A percentile compares a stretch with the other conserved stretches of the same genome.
phyloP scores from a whole-genome alignment of 176 grass and related monocot species.

The Aegilops sharonensis region DNA sequence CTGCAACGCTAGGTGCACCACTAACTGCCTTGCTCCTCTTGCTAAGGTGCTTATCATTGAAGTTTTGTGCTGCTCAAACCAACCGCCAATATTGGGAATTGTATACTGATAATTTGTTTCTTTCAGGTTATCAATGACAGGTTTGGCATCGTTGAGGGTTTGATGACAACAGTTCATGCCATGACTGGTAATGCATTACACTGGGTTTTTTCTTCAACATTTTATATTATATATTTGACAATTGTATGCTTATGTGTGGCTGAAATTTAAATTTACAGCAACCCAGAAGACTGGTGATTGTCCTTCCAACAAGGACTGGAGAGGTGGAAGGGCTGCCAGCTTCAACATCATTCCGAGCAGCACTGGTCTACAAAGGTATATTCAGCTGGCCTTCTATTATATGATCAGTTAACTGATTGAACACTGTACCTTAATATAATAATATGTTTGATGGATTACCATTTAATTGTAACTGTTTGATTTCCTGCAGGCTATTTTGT shows the following conservation, averaged over 20 bases:
- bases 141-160: slow-evolving; percentile 77
- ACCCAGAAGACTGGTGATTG: slow-evolving; percentile 89
- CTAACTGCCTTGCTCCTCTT: slow-evolving; percentile 81
- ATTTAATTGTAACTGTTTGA: too few relatives aligned
- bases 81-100: not conserved
- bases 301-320: slow-evolving; percentile 80
- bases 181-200: slow-evolving; percentile 50
- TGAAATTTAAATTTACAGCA: slow-evolving; percentile 35
- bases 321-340: slow-evolving; percentile 15
- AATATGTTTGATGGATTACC: too few relatives aligned
- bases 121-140: slow-evolving; percentile 74
- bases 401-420: not conserved
- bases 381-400: not conserved
- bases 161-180: slow-evolving; percentile 83
- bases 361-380: slow-evolving; percentile 69
- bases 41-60: slow-evolving; percentile 48
- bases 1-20: slow-evolving; percentile 85
- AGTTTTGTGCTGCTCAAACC: not conserved
- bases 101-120: not conserved
- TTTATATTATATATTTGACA: too few relatives aligned
- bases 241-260: not conserved
- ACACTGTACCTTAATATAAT: too few relatives aligned
- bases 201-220: not conserved
- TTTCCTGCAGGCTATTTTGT: too few relatives aligned
- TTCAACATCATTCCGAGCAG: slow-evolving; percentile 55